These are phyloP conservation scores for Alternaria hordeiaustralica DNA, from an alignment of 2,329 filamentous ascomycete genomes.

Conservation along the genomic window DNA sequence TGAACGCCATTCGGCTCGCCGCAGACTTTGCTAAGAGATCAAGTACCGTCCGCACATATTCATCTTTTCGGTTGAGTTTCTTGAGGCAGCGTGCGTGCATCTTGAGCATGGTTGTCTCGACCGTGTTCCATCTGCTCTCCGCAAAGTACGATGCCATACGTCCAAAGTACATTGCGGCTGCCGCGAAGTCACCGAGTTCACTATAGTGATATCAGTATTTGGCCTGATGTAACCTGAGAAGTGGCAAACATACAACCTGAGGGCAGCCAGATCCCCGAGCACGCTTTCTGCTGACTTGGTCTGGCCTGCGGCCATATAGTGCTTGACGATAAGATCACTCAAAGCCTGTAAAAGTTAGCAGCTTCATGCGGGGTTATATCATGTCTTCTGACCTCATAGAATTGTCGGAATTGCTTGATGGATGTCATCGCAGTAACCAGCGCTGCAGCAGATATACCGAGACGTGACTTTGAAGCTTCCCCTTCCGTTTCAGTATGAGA, in stretches of 20 bases:
- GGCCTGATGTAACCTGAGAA: neutral
- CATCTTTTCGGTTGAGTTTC: slow-evolving; percentile 75
- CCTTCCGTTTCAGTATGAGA: neutral
- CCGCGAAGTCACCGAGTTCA: slow-evolving; percentile 72
- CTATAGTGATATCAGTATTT: slow-evolving; percentile 20
- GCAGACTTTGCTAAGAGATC: slow-evolving; percentile 74
- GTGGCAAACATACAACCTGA: slow-evolving; percentile 66
- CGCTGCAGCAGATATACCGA: slow-evolving; percentile 38
- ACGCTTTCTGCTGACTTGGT: slow-evolving; percentile 77
- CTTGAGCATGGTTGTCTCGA: slow-evolving; percentile 83
- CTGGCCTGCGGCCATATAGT: slow-evolving; percentile 81
- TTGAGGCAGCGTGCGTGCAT: slow-evolving; percentile 86
- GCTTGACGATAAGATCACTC: slow-evolving; percentile 83
- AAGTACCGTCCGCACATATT: slow-evolving; percentile 78
- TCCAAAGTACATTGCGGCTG: slow-evolving; percentile 79
- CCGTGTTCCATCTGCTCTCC: slow-evolving; percentile 75
- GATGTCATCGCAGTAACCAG: slow-evolving; percentile 45
- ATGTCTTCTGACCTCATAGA: slow-evolving; percentile 46
- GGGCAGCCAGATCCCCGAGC: slow-evolving; percentile 82
- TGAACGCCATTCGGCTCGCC: slow-evolving; percentile 40
- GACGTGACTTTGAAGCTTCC: slow-evolving; percentile 17
- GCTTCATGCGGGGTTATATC: neutral
- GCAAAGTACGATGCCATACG: slow-evolving; percentile 76
- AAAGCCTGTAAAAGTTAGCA: slow-evolving; percentile 69
- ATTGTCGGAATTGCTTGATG: slow-evolving; percentile 48